Conservation (phyloP, 2,329 filamentous ascomycete species). For the Clonostachys solani region DNA sequence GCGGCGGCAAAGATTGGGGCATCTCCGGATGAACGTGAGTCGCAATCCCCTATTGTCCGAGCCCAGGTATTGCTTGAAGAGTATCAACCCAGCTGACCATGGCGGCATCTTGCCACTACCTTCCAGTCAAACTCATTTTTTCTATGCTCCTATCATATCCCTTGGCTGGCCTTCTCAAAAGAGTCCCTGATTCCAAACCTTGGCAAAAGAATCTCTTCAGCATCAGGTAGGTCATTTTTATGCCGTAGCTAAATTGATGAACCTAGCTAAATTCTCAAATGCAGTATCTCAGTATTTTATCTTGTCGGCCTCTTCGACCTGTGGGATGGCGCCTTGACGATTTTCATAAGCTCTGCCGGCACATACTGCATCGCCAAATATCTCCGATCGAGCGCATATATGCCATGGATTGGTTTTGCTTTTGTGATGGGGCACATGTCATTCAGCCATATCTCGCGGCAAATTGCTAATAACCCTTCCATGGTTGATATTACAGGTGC, state of each 20-base stretch:
- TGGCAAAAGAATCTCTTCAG: conserved; percentile 86
- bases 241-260: background rate
- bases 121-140: conserved; percentile 82
- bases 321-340: conserved; percentile 77
- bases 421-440: conserved; percentile 97
- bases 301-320: conserved; percentile 90
- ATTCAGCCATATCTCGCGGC: conserved; percentile 79
- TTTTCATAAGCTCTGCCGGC: conserved; percentile 73
- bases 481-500: conserved; percentile 86
- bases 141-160: conserved; percentile 92
- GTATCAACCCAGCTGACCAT: background rate
- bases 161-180: conserved; percentile 81
- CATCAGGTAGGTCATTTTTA: conserved; percentile 52
- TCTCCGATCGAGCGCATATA: conserved; percentile 75
- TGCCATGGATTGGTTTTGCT: conserved; percentile 95
- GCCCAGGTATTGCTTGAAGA: background rate
- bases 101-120: background rate
- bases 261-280: background rate
- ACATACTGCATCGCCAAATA: conserved; percentile 82
- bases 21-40: conserved; percentile 31
- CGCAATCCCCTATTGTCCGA: background rate
- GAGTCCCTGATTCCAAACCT: conserved; percentile 80
- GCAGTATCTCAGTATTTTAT: conserved; percentile 79
- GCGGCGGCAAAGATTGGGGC: conserved; percentile 7
- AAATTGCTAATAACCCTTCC: conserved; percentile 62